These are phyloP conservation scores for Mortierella sp. DNA, from an alignment of 371 early-diverging fungal genomes.

Conservation along the genomic window DNA sequence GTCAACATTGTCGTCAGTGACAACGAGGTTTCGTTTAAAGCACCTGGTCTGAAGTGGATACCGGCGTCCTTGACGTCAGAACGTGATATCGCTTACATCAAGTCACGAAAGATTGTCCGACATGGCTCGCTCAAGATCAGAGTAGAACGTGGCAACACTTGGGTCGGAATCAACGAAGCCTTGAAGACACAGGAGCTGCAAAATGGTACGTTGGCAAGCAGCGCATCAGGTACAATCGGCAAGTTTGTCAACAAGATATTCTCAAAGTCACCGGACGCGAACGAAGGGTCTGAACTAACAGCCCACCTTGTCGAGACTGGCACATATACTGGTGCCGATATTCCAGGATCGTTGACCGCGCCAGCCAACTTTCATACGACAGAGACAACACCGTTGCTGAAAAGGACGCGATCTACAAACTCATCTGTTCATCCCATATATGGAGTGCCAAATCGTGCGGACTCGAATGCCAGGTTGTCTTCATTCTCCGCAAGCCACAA, in stretches of 20 bases:
- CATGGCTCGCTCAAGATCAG: conserved; percentile 54
- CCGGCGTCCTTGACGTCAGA: conserved; percentile 44
- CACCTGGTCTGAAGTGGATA: conserved; percentile 56
- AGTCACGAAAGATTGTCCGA: conserved; percentile 52
- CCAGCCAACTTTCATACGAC: conserved; percentile 32
- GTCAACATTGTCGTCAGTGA: conserved; percentile 36
- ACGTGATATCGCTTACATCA: conserved; percentile 44
- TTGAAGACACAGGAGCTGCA: conserved; percentile 30
- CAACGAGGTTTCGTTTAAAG: conserved; percentile 41
- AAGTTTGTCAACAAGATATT: conserved; percentile 45
- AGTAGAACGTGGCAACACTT: conserved; percentile 56
- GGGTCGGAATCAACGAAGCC: conserved; percentile 44
- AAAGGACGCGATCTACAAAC: conserved; percentile 15
- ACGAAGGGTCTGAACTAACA: background rate
- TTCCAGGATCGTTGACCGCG: conserved; percentile 38
- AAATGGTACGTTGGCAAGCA: conserved; percentile 20
- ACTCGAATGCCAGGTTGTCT: conserved; percentile 15
- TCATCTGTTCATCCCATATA: conserved; percentile 11
- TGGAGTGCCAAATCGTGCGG: conserved; percentile 3
- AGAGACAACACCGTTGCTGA: conserved; percentile 40
- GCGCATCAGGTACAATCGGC: conserved; percentile 44
- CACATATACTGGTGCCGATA: conserved; percentile 30
- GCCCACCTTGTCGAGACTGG: conserved; percentile 14
- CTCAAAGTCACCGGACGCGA: conserved; percentile 32
- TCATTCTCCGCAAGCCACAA: conserved; percentile 36